Evolutionary conservation across 169 alveolate genomes (phyloP), one percentile per base, ranked within the genome.

Genomic region (Besnoitia besnoiti): DNA sequence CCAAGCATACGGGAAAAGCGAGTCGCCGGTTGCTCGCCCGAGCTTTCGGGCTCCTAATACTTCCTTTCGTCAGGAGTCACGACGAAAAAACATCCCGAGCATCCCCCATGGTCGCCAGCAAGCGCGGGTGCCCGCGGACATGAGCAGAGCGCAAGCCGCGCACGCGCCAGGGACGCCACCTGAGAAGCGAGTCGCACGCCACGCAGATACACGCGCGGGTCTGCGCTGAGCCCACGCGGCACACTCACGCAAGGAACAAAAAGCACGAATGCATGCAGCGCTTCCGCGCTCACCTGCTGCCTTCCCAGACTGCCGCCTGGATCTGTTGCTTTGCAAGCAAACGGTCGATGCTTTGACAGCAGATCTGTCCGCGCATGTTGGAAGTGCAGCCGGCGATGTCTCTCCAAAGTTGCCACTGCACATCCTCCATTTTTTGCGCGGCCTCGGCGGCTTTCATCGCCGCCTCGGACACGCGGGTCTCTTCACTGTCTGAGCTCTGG

Each of bases 281-380:
- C 14, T 27, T 61, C 77, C 21, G 5, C 33, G 40, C 37, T 27
- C 40, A 77, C 87, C 87, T 37, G 87, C 61, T 77, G 55, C 87
- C 87, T 37, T 77, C 87, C 87, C 87, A 77, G 16, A 42, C 87
- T 14, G 87, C 87, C 40, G 49, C 61, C 30, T 77, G 87, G 44
- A 39, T 37, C 40, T 42, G 87, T 55, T 39, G 87, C 21, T n/a
- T 5, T 39, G 55, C 19, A 37, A 77, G 55, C 87, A 77, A 55
- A 1, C 59, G 59, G 35, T 77, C 59, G 59, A 77, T 42, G 40
- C 49, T 37, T 37, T 42, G 87, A 39, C 87, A 40, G 59, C 87
- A 77, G 37, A 42, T 42, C 39, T 40, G 55, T 14, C 87, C 87
- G 5, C 87, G 55, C 50, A 77, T 37, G 59, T 12, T 37, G 59